Evolutionary conservation across 768 basidiomycete species (phyloP).

Genomic region (Lentinus brumalis): DNA sequence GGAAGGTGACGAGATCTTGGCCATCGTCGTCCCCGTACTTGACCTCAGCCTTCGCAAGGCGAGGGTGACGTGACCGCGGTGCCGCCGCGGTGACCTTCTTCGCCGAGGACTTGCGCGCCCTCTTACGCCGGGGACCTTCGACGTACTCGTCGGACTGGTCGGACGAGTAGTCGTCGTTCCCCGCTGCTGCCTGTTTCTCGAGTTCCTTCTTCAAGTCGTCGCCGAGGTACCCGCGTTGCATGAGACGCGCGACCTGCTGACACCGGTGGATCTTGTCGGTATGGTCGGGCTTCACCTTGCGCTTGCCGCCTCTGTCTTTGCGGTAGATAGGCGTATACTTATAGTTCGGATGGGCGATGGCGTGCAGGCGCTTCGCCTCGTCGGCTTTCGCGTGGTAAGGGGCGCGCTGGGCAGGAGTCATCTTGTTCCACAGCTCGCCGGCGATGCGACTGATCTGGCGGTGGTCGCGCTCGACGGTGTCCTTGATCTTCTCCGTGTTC

Average conservation of each 20-base stretch:
- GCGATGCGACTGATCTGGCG: slow-evolving; percentile 73
- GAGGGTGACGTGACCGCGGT: background rate
- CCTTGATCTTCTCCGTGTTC: slow-evolving; percentile 51
- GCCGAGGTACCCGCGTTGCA: slow-evolving; percentile 37
- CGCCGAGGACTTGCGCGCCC: background rate
- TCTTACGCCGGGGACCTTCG: background rate
- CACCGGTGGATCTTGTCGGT: slow-evolving; percentile 42
- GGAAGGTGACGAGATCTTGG: background rate
- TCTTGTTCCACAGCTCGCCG: slow-evolving; percentile 65
- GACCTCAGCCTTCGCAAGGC: background rate
- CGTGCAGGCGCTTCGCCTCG: slow-evolving; percentile 49
- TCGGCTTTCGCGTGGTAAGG: slow-evolving; percentile 51
- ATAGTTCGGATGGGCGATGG: slow-evolving; percentile 56
- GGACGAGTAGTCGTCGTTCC: background rate
- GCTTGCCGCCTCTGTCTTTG: slow-evolving; percentile 35
- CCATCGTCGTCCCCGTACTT: slow-evolving; percentile 3
- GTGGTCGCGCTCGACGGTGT: slow-evolving; percentile 63
- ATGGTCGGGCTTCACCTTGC: slow-evolving; percentile 35
- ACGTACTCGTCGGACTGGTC: slow-evolving; percentile 8
- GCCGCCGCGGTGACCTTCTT: background rate
- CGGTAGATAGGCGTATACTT: slow-evolving; percentile 56
- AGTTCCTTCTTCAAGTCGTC: slow-evolving; percentile 28
- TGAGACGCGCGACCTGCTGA: slow-evolving; percentile 38
- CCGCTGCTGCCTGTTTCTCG: slow-evolving; percentile 2
- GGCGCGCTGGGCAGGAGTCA: slow-evolving; percentile 47